phyloP scores from a whole-genome alignment of 148 eudicot species.

The Linanthus parryae region DNA sequence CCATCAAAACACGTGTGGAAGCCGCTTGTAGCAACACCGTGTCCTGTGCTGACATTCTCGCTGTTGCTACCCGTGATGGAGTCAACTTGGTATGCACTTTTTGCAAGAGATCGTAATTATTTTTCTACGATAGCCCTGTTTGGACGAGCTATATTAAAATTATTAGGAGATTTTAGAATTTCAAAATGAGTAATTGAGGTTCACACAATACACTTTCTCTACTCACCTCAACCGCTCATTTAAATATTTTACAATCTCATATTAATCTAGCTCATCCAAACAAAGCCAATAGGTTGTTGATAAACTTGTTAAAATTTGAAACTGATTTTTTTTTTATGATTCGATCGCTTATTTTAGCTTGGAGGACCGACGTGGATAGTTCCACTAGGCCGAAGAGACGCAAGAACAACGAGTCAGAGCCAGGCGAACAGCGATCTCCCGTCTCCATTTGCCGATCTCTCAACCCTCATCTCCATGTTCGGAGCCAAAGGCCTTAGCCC shows the following conservation, averaged over 20 bases:
- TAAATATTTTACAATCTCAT: too few relatives aligned
- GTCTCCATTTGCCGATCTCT: constrained; percentile 10
- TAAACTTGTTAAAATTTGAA: too few relatives aligned
- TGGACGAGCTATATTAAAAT: too few relatives aligned
- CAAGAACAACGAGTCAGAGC: constrained; percentile 22
- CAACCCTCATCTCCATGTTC: constrained; percentile 21
- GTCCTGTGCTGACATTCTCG: constrained; percentile 57
- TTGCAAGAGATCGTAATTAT: too few relatives aligned
- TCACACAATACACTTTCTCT: too few relatives aligned
- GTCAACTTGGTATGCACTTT: constrained; percentile 31
- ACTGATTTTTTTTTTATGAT: background rate
- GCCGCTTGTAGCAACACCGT: constrained; percentile 38
- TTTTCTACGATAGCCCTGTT: too few relatives aligned
- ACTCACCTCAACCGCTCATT: too few relatives aligned
- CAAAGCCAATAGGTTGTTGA: too few relatives aligned
- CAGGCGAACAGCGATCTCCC: constrained; percentile 24
- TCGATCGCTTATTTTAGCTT: background rate
- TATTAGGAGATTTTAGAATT: too few relatives aligned
- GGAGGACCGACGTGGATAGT: constrained; percentile 33
- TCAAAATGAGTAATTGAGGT: too few relatives aligned
- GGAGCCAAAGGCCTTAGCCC: constrained; percentile 17
- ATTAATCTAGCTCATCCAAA: too few relatives aligned
- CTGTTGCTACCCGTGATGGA: constrained; percentile 51
- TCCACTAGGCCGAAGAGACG: constrained; percentile 28
- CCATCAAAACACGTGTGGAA: constrained; percentile 44